These are phyloP conservation scores for Puccinia novopanici DNA, from an alignment of 1,284 basidiomycete species.

Conservation along the genomic window DNA sequence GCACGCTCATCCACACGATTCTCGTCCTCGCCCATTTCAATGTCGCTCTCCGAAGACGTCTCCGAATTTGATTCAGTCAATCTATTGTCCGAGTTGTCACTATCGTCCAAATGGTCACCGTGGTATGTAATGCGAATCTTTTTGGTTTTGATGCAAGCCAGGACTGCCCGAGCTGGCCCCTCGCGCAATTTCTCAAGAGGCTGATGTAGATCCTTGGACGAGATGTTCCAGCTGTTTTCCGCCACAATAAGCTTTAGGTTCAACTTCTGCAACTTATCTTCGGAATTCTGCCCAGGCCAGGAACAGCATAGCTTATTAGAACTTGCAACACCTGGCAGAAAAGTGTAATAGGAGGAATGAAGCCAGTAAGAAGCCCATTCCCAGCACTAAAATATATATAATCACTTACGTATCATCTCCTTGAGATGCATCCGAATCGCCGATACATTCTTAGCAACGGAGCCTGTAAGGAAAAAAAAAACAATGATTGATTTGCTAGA, in stretches of 20 bases:
- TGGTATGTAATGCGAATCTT: too few relatives aligned
- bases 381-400: too few relatives aligned
- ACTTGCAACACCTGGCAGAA: background rate
- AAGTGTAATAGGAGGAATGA: background rate
- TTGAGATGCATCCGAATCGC: background rate
- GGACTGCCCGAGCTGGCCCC: background rate
- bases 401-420: conserved; percentile 16
- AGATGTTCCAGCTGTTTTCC: background rate
- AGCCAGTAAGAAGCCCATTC: too few relatives aligned
- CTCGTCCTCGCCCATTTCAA: too few relatives aligned
- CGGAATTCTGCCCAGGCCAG: background rate
- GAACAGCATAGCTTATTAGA: background rate
- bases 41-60: too few relatives aligned
- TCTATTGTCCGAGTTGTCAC: too few relatives aligned
- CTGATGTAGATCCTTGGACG: background rate
- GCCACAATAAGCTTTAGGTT: background rate
- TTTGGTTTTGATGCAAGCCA: background rate
- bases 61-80: too few relatives aligned
- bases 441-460: background rate
- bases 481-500: too few relatives aligned
- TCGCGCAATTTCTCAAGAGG: background rate
- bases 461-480: background rate
- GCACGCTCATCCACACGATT: too few relatives aligned
- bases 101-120: too few relatives aligned
- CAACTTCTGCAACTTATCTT: background rate